phyloP scores from a whole-genome alignment of 1,284 basidiomycete genomes.

The Trichosporon inkin region DNA sequence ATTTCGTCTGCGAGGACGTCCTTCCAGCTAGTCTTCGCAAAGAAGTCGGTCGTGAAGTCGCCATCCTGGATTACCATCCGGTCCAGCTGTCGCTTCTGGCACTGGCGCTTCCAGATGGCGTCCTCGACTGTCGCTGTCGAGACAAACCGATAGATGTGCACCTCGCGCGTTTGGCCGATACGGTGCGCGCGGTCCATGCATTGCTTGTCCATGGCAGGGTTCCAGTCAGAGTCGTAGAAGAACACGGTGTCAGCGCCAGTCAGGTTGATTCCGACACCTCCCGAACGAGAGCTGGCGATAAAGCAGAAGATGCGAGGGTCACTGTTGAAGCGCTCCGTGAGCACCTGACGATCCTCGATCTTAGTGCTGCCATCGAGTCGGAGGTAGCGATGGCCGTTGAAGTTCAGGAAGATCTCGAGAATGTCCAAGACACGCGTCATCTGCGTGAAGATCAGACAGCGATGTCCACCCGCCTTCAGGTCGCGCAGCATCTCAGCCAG shows the following conservation, averaged over 20 bases:
- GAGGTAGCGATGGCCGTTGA: conserved; percentile 89
- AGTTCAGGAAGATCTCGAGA: conserved; percentile 85
- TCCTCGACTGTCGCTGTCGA: conserved; percentile 83
- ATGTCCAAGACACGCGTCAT: conserved; percentile 96
- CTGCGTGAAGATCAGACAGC: conserved; percentile 92
- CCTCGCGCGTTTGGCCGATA: conserved; percentile 94
- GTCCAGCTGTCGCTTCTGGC: conserved; percentile 89
- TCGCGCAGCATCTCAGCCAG: conserved; percentile 73
- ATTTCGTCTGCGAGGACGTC: conserved; percentile 61
- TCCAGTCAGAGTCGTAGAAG: conserved; percentile 91
- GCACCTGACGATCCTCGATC: conserved; percentile 90
- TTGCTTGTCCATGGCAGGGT: conserved; percentile 94
- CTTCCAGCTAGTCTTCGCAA: conserved; percentile 69
- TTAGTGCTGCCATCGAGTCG: conserved; percentile 91
- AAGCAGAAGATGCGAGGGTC: conserved; percentile 88
- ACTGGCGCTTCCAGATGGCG: conserved; percentile 91
- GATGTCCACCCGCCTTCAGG: conserved; percentile 80
- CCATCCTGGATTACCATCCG: conserved; percentile 90
- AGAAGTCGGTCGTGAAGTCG: conserved; percentile 65
- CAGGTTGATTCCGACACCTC: conserved; percentile 92
- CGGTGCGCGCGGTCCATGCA: conserved; percentile 78
- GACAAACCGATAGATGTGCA: conserved; percentile 94
- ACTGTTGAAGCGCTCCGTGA: conserved; percentile 94
- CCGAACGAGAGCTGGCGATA: conserved; percentile 87
- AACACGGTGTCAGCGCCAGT: conserved; percentile 97